Base-by-base conservation (phyloP, 192 early-diverging fungal species). In the Umbelopsis ramanniana region DNA sequence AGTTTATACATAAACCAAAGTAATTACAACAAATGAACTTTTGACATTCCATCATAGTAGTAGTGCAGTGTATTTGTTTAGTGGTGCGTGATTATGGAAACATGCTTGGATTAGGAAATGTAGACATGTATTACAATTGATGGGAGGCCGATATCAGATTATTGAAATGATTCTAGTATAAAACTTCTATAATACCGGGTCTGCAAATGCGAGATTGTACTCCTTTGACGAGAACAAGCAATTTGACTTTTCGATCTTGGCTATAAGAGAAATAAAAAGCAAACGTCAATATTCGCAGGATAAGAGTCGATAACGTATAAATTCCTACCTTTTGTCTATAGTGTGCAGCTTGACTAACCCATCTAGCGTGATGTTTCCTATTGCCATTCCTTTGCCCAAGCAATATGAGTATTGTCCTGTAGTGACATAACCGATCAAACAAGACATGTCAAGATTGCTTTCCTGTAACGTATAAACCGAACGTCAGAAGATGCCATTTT, bases 361-460 rank as follows among this genome's bases (percentile, higher is more conserved):
- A 1, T 71, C 50, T 0, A 89, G 48, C 40, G 83, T 77, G 66
- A 90, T 91, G 72, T 84, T 87, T 50, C 88, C 93, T 38, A 93
- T 84, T 14, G 87, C 91, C 45, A 81, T 82, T 23, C 85, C 87
- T 33, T 87, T 72, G 21, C 92, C 93, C 22, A 82, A 70, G 19
- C 79, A 79, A 43, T 90, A 83, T 21, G 91, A 91, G 67, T 86
- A 93, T 11, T 86, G 78, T 4, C 92, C 92, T 11, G 87, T 88
- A 2, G 91, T 93, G 19, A 93, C 73, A 74, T 90, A 92, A 15
- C 93, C 93, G 70, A 95, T 82, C 21, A 88, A 69, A 0, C 80
- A 77, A 9, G 70, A 66, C 5, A 74, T 70, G 7, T 76, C 19
- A 52, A 74, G 21, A 85, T 83, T 79, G 82, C 79, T 23, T 19